These are phyloP conservation scores for Salix viminalis DNA, from an alignment of 345 rosid genomes.

Conservation along the genomic window DNA sequence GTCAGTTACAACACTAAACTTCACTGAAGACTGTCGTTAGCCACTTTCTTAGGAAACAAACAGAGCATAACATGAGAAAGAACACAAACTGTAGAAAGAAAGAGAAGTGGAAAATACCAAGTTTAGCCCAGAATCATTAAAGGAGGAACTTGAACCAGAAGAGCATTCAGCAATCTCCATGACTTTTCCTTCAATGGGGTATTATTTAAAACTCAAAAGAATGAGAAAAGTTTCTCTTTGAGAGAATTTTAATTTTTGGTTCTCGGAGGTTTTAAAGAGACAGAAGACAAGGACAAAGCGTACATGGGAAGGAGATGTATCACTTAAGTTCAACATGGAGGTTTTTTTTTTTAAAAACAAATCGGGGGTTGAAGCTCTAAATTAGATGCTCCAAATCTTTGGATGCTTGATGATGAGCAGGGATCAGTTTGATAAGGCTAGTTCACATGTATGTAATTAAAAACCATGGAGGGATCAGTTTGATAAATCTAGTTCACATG, in stretches of 20 bases:
- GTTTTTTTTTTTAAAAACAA: too few relatives aligned
- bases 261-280: not conserved
- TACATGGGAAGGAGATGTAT: not conserved
- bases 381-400: not conserved
- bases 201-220: not conserved
- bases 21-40: too few relatives aligned
- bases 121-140: too few relatives aligned
- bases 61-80: too few relatives aligned
- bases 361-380: fast-evolving
- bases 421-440: not conserved
- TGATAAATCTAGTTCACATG: too few relatives aligned
- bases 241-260: not conserved
- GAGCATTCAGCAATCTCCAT: slow-evolving; percentile 44
- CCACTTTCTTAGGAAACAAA: too few relatives aligned
- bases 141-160: slow-evolving; percentile 1
- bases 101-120: too few relatives aligned
- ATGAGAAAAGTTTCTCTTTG: not conserved
- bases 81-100: too few relatives aligned
- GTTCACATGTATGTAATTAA: not conserved
- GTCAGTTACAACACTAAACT: too few relatives aligned
- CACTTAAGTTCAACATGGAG: not conserved
- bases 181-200: not conserved
- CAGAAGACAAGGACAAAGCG: not conserved
- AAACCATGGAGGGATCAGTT: not conserved
- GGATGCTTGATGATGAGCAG: not conserved